A percentile compares a stretch with the other conserved stretches of the same genome.
phyloP scores from a whole-genome alignment of 495 filamentous ascomycete genomes.

The Neurospora cerealis region DNA sequence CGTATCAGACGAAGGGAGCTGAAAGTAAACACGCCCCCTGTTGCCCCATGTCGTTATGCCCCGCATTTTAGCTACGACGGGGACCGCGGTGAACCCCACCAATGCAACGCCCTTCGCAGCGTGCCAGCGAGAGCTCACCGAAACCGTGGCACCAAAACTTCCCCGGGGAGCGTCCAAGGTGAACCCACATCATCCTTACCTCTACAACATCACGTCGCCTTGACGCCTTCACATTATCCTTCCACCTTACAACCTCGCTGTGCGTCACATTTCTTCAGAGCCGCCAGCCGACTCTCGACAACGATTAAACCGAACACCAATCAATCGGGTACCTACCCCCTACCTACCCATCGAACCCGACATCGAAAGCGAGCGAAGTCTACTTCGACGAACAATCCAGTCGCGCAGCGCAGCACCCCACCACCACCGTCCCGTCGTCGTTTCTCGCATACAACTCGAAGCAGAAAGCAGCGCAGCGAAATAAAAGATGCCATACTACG shows the following conservation, averaged over 20 bases:
- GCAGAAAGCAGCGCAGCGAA: neutral
- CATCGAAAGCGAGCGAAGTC: neutral
- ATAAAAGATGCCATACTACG: conserved; percentile 40
- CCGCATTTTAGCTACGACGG: neutral
- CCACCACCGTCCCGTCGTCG: neutral
- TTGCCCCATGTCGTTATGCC: neutral
- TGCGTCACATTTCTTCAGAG: neutral
- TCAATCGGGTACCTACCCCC: neutral
- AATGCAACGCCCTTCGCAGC: neutral
- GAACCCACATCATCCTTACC: neutral
- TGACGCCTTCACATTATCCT: neutral
- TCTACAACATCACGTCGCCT: neutral
- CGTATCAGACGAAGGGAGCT: neutral
- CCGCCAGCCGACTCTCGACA: neutral
- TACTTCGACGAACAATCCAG: neutral
- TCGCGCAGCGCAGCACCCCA: neutral
- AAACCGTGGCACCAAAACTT: neutral
- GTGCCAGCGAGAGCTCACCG: neutral
- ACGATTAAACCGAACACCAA: neutral
- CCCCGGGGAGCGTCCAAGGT: neutral
- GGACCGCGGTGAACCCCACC: neutral
- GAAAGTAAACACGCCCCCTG: neutral
- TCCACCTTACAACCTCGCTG: neutral
- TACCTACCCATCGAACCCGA: neutral
- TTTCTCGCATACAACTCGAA: neutral